A percentile compares a stretch with the other conserved stretches of the same genome.
Evolutionary conservation across 1,284 basidiomycete genomes (phyloP).

Genomic region (Boletus semigastroideus): DNA sequence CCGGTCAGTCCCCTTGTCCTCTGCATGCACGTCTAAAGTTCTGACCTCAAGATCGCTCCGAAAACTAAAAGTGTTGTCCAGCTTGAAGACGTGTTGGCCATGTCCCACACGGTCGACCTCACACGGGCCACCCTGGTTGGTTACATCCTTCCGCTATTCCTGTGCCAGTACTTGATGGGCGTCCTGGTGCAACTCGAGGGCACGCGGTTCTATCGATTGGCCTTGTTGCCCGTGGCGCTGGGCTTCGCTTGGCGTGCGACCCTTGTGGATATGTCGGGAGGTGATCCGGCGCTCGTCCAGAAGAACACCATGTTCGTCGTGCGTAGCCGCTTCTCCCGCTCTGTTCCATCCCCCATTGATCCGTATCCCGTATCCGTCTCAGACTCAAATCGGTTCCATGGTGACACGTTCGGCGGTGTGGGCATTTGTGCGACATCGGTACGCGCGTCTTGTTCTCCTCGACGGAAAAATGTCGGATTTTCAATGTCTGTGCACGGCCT

Average conservation of each 20-base stretch:
- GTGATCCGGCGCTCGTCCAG: conserved; percentile 2
- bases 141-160: conserved; percentile 23
- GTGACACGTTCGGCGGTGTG: conserved; percentile 18
- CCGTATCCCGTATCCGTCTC: background rate
- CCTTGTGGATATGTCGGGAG: conserved; percentile 18
- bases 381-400: conserved; percentile 23
- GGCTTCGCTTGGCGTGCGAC: conserved; percentile 25
- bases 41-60: background rate
- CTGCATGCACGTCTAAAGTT: background rate
- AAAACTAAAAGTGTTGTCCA: conserved; percentile 1
- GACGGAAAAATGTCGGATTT: background rate
- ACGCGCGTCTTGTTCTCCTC: conserved; percentile 4
- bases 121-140: conserved; percentile 11
- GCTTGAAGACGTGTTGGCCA: conserved; percentile 1
- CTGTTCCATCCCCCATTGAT: background rate
- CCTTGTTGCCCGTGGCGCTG: conserved; percentile 18
- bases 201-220: conserved; percentile 19
- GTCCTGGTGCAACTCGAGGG: conserved; percentile 28
- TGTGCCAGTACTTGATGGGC: conserved; percentile 28
- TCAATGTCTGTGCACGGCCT: conserved; percentile 7
- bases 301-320: conserved; percentile 21
- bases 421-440: conserved; percentile 16
- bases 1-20: conserved; percentile 9
- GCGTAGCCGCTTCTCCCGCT: conserved; percentile 2
- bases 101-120: conserved; percentile 6